phyloP scores from a whole-genome alignment of 2,329 filamentous ascomycete genomes.

The Eurotiales sp. region DNA sequence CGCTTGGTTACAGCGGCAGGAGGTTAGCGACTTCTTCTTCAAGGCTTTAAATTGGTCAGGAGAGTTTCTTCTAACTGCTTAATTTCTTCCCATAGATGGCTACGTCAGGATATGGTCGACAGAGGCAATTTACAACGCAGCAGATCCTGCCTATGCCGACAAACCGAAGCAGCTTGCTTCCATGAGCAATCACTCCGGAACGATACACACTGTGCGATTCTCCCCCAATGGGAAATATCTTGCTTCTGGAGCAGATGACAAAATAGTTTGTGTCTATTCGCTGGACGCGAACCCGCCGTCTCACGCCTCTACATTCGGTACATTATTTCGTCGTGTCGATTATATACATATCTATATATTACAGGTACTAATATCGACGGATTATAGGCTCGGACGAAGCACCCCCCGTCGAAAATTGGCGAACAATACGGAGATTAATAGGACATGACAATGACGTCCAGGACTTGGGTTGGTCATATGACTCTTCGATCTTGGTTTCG shows the following conservation, averaged over 20 bases:
- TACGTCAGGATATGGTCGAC: slow-evolving; percentile 98
- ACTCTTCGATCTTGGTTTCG: slow-evolving; percentile 92
- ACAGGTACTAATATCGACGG: slow-evolving; percentile 4
- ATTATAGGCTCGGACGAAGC: slow-evolving; percentile 72
- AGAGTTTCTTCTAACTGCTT: background rate
- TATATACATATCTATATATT: background rate
- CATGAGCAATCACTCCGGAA: slow-evolving; percentile 97
- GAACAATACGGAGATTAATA: slow-evolving; percentile 86
- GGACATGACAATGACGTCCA: slow-evolving; percentile 99
- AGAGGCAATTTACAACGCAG: slow-evolving; percentile 81
- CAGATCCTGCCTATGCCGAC: slow-evolving; percentile 65
- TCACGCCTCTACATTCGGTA: slow-evolving; percentile 75
- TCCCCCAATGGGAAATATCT: slow-evolving; percentile 93
- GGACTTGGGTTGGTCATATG: slow-evolving; percentile 93
- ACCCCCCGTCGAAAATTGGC: slow-evolving; percentile 95
- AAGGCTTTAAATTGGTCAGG: background rate
- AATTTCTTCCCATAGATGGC: slow-evolving; percentile 59
- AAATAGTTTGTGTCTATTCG: slow-evolving; percentile 96
- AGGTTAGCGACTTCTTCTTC: slow-evolving; percentile 52
- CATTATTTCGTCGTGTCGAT: slow-evolving; percentile 21
- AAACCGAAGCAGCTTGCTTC: slow-evolving; percentile 90
- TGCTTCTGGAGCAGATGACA: slow-evolving; percentile 95
- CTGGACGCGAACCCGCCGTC: slow-evolving; percentile 78
- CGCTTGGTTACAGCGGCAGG: slow-evolving; percentile 91
- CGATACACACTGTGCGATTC: slow-evolving; percentile 95